Conservation (phyloP, 2,329 filamentous ascomycete species). For the Delphinella strobiligena region DNA sequence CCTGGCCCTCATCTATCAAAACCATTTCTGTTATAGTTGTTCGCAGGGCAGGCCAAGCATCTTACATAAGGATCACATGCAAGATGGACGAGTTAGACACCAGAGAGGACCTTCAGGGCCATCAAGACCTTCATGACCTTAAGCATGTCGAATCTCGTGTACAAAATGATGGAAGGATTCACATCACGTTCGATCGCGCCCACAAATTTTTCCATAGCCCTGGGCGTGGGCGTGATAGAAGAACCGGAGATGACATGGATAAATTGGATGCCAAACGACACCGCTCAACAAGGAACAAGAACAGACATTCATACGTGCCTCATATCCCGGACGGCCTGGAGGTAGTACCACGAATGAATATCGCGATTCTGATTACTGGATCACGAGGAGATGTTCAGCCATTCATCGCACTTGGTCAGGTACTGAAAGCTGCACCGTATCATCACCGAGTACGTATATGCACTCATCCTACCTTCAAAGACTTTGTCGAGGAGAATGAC, state of each 20-base stretch:
- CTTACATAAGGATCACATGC: too few relatives aligned
- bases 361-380: constrained; percentile 38
- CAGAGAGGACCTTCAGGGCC: neutral
- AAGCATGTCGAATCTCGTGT: constrained; percentile 2
- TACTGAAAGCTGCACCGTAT: constrained; percentile 34
- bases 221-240: neutral
- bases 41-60: too few relatives aligned
- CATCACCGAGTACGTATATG: constrained; percentile 35
- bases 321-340: constrained; percentile 10
- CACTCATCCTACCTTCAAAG: constrained; percentile 37
- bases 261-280: neutral
- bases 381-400: constrained; percentile 39
- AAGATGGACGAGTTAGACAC: neutral
- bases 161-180: constrained; percentile 1
- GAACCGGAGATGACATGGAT: neutral
- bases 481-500: constrained; percentile 37
- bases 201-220: constrained; percentile 18
- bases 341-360: constrained; percentile 28
- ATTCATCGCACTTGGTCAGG: constrained; percentile 37
- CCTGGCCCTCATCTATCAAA: too few relatives aligned
- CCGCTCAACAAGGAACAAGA: neutral
- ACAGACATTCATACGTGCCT: neutral
- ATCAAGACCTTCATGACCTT: neutral
- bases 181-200: constrained; percentile 14
- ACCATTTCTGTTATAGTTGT: too few relatives aligned